phyloP scores from a whole-genome alignment of 129 eudicot genomes.

The Flaveria brownii region DNA sequence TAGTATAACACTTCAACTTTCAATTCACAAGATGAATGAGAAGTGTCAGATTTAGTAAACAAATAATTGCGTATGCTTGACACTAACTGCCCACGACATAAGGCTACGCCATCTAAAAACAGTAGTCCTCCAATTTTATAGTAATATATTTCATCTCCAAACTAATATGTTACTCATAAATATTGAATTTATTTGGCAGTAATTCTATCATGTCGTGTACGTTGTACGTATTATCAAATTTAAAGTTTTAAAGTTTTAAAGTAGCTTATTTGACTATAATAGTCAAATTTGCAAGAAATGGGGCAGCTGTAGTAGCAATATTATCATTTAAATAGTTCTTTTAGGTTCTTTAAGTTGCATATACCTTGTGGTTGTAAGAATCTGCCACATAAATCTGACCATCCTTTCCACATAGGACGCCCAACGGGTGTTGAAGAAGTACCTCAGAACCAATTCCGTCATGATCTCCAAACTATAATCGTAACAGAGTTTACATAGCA shows the following conservation, averaged over 20 bases:
- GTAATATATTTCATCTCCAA: background rate
- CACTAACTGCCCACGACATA: background rate
- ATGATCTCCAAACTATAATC: constrained; percentile 82
- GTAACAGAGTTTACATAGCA: constrained; percentile 18
- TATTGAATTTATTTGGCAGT: background rate
- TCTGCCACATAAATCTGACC: constrained; percentile 90
- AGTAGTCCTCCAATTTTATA: constrained; percentile 2
- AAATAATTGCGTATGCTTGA: background rate
- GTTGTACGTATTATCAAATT: background rate
- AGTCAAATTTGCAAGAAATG: background rate
- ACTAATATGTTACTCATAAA: background rate
- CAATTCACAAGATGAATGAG: background rate
- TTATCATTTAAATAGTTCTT: background rate
- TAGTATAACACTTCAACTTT: background rate
- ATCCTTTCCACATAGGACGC: constrained; percentile 73
- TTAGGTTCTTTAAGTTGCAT: constrained; percentile 21
- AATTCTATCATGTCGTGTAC: background rate
- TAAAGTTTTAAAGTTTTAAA: background rate
- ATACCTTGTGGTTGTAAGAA: constrained; percentile 97
- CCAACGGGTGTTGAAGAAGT: constrained; percentile 96
- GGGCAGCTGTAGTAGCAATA: background rate
- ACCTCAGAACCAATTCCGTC: constrained; percentile 93
- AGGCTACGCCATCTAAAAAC: background rate
- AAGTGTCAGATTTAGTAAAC: background rate
- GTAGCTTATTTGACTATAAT: constrained; percentile 12